These are phyloP conservation scores for Inga leiocalycina DNA, from an alignment of 306 rosid species.

Conservation along the genomic window DNA sequence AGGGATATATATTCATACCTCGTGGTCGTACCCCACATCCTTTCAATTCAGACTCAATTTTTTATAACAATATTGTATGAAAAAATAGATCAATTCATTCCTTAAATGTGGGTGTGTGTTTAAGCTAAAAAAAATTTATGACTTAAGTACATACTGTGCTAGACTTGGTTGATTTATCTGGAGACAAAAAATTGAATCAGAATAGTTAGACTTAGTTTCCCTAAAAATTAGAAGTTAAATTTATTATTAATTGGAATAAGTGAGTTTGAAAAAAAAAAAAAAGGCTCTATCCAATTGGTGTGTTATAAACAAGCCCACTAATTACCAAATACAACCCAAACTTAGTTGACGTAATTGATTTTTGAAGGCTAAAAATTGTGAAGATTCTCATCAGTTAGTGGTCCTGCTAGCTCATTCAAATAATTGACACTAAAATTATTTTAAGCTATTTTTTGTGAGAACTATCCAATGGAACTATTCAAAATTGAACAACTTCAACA, in stretches of 20 bases:
- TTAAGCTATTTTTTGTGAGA: background rate
- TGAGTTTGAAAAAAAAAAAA: background rate
- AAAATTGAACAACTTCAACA: background rate
- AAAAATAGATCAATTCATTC: background rate
- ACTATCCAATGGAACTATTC: background rate
- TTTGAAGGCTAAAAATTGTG: background rate
- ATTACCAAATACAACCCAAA: background rate
- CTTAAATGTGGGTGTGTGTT: background rate
- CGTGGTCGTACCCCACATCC: background rate
- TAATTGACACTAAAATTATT: background rate
- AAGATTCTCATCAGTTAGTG: background rate
- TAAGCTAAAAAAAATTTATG: background rate
- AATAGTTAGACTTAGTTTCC: background rate
- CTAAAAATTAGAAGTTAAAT: background rate
- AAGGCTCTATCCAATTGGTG: background rate
- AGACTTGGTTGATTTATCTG: background rate
- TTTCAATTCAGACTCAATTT: background rate
- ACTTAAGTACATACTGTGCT: background rate
- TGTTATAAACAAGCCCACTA: background rate
- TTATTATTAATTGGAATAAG: background rate
- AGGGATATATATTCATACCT: background rate
- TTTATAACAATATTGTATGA: background rate
- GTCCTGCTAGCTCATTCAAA: background rate
- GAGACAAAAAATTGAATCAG: background rate
- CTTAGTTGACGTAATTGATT: background rate